phyloP scores from a whole-genome alignment of 2,329 filamentous ascomycete species.

The Macroventuria anomochaeta region DNA sequence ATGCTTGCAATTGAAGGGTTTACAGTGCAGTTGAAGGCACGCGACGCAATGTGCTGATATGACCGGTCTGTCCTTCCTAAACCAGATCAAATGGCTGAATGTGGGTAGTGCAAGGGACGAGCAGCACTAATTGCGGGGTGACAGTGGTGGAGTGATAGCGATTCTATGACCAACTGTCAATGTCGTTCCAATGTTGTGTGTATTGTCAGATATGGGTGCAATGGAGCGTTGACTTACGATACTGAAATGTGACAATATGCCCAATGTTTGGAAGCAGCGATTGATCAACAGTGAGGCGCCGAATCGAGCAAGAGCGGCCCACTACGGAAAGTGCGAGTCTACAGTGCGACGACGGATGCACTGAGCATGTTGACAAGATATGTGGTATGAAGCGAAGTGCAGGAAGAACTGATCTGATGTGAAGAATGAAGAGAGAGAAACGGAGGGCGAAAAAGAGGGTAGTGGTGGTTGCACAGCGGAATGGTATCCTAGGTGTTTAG shows the following conservation, averaged over 20 bases:
- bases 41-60: constrained; percentile 28
- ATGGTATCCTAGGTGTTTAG: constrained; percentile 36
- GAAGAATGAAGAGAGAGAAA: constrained; percentile 26
- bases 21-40: constrained; percentile 35
- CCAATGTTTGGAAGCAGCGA: constrained; percentile 14
- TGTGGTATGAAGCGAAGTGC: constrained; percentile 11
- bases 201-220: constrained; percentile 17
- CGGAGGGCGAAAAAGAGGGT: constrained; percentile 28
- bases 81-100: constrained; percentile 9
- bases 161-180: constrained; percentile 7
- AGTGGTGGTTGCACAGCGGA: constrained; percentile 41
- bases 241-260: not conserved
- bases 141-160: constrained; percentile 11
- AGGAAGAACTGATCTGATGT: constrained; percentile 20
- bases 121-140: constrained; percentile 18
- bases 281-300: constrained; percentile 19
- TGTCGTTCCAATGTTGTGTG: constrained; percentile 19
- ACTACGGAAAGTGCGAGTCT: constrained; percentile 22
- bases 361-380: constrained; percentile 27
- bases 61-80: constrained; percentile 18
- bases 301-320: constrained; percentile 21
- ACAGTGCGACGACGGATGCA: constrained; percentile 35
- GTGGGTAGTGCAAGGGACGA: constrained; percentile 13
- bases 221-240: constrained; percentile 2
- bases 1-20: constrained; percentile 37